A percentile compares a stretch with the other conserved stretches of the same genome.
phyloP scores from a whole-genome alignment of 2,329 filamentous ascomycete genomes.

The Diplocarpon mali region DNA sequence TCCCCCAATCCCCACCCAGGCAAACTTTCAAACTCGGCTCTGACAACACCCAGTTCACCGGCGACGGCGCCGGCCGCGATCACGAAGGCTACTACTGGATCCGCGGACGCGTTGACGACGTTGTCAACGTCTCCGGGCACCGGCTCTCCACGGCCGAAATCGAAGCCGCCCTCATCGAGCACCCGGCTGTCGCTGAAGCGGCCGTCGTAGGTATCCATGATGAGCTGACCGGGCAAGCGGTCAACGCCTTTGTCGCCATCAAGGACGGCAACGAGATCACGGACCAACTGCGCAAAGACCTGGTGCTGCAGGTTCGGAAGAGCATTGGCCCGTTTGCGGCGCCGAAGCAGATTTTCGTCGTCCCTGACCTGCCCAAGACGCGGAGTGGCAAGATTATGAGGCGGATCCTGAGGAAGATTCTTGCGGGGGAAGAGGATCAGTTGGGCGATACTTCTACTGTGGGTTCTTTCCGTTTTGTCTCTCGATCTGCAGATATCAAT shows the following conservation, averaged over 20 bases:
- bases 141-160: slow-evolving; percentile 96
- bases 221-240: slow-evolving; percentile 91
- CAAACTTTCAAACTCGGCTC: too few relatives aligned
- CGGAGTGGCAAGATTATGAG: slow-evolving; percentile 98
- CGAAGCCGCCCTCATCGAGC: slow-evolving; percentile 91
- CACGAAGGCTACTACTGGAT: slow-evolving; percentile 99
- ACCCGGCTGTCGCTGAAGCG: slow-evolving; percentile 79
- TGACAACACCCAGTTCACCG: slow-evolving; percentile 54
- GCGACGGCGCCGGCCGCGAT: slow-evolving; percentile 89
- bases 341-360: slow-evolving; percentile 83
- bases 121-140: slow-evolving; percentile 96
- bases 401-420: slow-evolving; percentile 89
- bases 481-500: neutral
- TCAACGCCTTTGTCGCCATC: slow-evolving; percentile 91
- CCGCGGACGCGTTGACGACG: slow-evolving; percentile 92
- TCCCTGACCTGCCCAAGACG: slow-evolving; percentile 94
- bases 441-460: slow-evolving; percentile 88
- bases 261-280: slow-evolving; percentile 70
- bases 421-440: slow-evolving; percentile 94
- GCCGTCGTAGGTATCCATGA: slow-evolving; percentile 90
- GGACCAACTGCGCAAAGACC: slow-evolving; percentile 80
- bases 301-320: slow-evolving; percentile 14
- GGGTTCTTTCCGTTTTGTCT: slow-evolving; percentile 3
- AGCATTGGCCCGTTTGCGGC: slow-evolving; percentile 88
- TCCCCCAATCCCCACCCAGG: too few relatives aligned